Evolutionary conservation across 768 basidiomycete species (phyloP), one percentile per base, ranked within the genome.

Genomic region (Zangia roseola): DNA sequence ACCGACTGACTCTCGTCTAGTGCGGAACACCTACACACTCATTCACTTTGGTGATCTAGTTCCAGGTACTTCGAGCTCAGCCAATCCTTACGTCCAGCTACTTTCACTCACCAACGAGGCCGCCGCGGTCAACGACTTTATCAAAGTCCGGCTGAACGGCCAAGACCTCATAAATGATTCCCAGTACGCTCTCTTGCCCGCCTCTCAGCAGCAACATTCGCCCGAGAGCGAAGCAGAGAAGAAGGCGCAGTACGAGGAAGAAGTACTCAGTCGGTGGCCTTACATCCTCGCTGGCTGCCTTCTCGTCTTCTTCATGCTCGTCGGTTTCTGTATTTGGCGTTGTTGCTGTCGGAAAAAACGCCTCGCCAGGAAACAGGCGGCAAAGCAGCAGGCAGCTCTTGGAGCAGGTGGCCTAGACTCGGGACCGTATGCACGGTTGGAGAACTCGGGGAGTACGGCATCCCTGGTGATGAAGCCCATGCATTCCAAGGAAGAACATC

Each of bases 11-110:
- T 12, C 10, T 37, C 16, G 10, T 40, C 53, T n/a, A 91, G 89
- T 91, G 52, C 85, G 89, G 13, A 91, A 89, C 58, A 70, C 76
- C 2, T 91, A 91, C 63, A 78, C 82, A 4, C 74, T 89, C 10
- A 71, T 91, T 42, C 77, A 87, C 66, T 90, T 79, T 58, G 90
- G 89, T 26, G 73, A 84, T 61, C 83, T 85, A 71, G 73, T 88
- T 53, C 66, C 76, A 13, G 75, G 71, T 39, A 71, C 76, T 9
- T 71, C 67, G 28, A 73, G 74, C 59, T 71, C 74, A 12, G 74
- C 64, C 17, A 71, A 78, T 25, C 89, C 89, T 3, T 91, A 77
- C 61, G 73, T 90, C 42, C 89, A 91, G 60, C 70, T 91, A 49
- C 69, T 84, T 21, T 75, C 88, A 8, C 62, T 81, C 41, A 88